Evolutionary conservation across 2,329 filamentous ascomycete genomes (phyloP).

Genomic region (Rugonectria rugulosa): DNA sequence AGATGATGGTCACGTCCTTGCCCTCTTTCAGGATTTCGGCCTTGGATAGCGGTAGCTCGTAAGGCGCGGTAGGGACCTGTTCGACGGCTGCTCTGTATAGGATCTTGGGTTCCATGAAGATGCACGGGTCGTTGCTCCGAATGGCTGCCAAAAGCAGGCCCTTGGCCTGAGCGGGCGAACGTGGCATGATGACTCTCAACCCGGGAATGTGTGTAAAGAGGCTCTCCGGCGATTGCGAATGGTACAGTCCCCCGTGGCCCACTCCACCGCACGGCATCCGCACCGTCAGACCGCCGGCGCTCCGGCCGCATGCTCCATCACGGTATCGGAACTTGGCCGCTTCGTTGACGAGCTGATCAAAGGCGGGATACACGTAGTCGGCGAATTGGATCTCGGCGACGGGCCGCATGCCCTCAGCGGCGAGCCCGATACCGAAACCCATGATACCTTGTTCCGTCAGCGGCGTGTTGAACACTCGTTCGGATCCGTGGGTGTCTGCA

Average conservation of each 20-base stretch:
- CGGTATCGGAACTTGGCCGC: constrained; percentile 88
- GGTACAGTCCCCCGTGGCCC: constrained; percentile 86
- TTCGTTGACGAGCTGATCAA: constrained; percentile 94
- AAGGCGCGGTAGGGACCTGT: constrained; percentile 83
- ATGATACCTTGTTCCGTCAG: constrained; percentile 93
- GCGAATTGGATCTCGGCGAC: constrained; percentile 96
- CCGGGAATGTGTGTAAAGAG: constrained; percentile 91
- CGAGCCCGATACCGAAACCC: constrained; percentile 90
- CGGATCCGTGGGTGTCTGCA: constrained; percentile 83
- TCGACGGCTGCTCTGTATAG: constrained; percentile 91
- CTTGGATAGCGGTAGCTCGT: constrained; percentile 84
- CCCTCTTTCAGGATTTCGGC: constrained; percentile 85
- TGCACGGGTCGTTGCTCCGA: constrained; percentile 81
- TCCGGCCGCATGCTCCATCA: constrained; percentile 64
- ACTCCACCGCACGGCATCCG: constrained; percentile 92
- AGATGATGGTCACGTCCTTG: constrained; percentile 82
- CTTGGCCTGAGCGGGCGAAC: constrained; percentile 88
- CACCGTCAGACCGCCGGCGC: constrained; percentile 81
- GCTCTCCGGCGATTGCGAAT: constrained; percentile 88
- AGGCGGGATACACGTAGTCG: constrained; percentile 92
- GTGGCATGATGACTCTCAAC: constrained; percentile 82
- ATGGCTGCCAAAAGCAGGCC: constrained; percentile 82
- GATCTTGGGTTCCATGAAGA: constrained; percentile 96
- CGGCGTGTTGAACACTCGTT: constrained; percentile 96
- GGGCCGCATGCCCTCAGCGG: constrained; percentile 89